These are phyloP conservation scores for Geranium incanum DNA, from an alignment of 441 rosid species.

Conservation along the genomic window DNA sequence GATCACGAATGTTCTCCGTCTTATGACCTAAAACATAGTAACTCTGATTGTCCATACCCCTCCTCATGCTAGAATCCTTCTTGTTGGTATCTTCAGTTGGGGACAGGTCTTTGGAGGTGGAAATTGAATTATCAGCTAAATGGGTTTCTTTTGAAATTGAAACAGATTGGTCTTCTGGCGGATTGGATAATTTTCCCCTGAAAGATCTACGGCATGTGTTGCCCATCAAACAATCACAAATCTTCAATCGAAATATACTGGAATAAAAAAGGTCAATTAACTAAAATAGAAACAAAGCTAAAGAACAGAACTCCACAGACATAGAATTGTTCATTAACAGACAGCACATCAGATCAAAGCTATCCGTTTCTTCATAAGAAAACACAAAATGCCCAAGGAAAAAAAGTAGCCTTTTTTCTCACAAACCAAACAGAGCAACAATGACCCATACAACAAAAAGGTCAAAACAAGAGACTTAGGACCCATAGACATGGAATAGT, in stretches of 20 bases:
- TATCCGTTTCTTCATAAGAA: neutral
- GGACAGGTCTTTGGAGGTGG: slow-evolving; percentile 32
- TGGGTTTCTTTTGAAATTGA: slow-evolving; percentile 41
- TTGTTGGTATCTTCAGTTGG: slow-evolving; percentile 32
- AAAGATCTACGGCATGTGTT: slow-evolving; percentile 73
- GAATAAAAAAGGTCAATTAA: slow-evolving; percentile 5
- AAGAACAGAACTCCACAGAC: slow-evolving; percentile 14
- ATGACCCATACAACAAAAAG: neutral
- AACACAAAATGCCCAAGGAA: slow-evolving; percentile 6
- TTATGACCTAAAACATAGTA: slow-evolving; percentile 70
- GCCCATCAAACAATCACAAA: slow-evolving; percentile 63
- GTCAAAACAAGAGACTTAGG: neutral
- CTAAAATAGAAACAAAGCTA: neutral
- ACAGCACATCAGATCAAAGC: slow-evolving; percentile 24
- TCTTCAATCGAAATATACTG: slow-evolving; percentile 34
- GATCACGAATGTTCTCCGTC: slow-evolving; percentile 71
- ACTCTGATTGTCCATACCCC: slow-evolving; percentile 55
- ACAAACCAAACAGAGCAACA: slow-evolving; percentile 1
- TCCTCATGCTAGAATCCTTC: slow-evolving; percentile 57
- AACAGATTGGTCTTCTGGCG: slow-evolving; percentile 56
- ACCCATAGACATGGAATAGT: neutral
- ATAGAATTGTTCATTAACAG: slow-evolving; percentile 13
- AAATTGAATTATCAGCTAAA: slow-evolving; percentile 32
- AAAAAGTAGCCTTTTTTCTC: neutral
- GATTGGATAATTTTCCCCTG: slow-evolving; percentile 47